These are phyloP conservation scores for Hibiscus syriacus DNA, from an alignment of 345 rosid species.

Conservation along the genomic window DNA sequence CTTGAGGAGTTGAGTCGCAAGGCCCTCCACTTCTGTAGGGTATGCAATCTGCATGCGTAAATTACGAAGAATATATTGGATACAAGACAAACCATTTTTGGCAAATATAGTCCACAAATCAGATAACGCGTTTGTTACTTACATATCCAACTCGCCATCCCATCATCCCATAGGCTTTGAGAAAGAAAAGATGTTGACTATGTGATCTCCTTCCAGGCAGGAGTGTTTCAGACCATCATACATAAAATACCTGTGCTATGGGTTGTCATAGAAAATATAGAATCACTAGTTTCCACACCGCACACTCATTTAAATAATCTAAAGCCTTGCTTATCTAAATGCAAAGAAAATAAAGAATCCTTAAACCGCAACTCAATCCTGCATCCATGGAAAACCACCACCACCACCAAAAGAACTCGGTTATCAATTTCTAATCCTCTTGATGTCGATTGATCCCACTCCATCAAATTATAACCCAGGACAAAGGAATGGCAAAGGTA, in stretches of 20 bases:
- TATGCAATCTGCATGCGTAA: constrained; percentile 64
- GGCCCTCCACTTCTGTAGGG: constrained; percentile 66
- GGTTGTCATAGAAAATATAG: not conserved
- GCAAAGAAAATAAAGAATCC: not conserved
- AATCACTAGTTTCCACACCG: not conserved
- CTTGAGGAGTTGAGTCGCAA: constrained; percentile 64
- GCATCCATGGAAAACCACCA: not conserved
- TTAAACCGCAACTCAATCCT: not conserved
- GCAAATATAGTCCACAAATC: not conserved
- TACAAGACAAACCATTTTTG: not conserved
- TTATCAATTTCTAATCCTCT: not conserved
- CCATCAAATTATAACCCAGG: not conserved
- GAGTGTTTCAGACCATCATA: constrained; percentile 80
- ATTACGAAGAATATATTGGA: not conserved
- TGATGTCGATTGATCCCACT: not conserved
- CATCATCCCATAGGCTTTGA: constrained; percentile 99
- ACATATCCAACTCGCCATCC: constrained; percentile 99
- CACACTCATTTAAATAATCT: too few species aligned
- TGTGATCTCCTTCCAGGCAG: constrained; percentile 83
- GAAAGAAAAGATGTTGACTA: constrained; percentile 91
- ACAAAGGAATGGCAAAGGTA: not conserved
- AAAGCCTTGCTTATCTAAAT: not conserved
- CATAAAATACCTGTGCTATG: constrained; percentile 86
- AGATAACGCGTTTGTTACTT: constrained; percentile 22
- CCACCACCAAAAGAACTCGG: not conserved